Percentiles rank a stretch among this genome's conserved stretches.
Evolutionary conservation across 2,329 filamentous ascomycete species (phyloP).

Genomic region (Neonectria sp.): DNA sequence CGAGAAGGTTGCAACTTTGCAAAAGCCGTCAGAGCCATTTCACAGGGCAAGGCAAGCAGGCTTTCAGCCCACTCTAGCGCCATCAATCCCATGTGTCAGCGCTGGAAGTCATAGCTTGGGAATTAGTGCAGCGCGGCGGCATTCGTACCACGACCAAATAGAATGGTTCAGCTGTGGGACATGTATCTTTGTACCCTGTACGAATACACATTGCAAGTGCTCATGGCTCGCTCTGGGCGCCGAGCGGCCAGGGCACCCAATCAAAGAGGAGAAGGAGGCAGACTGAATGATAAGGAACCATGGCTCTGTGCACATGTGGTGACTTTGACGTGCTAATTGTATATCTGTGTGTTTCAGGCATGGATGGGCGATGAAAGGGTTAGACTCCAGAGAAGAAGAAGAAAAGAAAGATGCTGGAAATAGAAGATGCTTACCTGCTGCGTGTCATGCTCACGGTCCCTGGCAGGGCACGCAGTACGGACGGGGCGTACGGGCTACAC

Average conservation of each 20-base stretch:
- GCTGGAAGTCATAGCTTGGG: conserved; percentile 28
- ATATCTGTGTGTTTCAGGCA: conserved; percentile 6
- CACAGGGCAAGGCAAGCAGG: conserved; percentile 11
- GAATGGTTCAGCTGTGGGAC: neutral
- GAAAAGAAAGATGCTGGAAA: neutral
- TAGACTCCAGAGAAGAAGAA: neutral
- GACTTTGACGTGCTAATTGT: neutral
- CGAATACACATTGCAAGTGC: neutral
- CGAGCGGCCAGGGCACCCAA: conserved; percentile 32
- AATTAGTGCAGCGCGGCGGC: neutral
- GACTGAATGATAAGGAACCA: conserved; percentile 21
- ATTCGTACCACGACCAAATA: conserved; percentile 1
- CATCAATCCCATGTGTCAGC: conserved; percentile 26
- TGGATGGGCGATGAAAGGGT: neutral
- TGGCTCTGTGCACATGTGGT: conserved; percentile 8
- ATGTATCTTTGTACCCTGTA: neutral
- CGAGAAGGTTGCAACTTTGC: conserved; percentile 3
- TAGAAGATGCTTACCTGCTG: neutral
- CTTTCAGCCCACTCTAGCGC: conserved; percentile 5
- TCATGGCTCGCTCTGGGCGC: conserved; percentile 27
- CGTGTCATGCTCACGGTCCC: neutral
- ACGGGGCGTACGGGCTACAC: no score
- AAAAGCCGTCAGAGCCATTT: neutral
- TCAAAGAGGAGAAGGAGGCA: conserved; percentile 24
- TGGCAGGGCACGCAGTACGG: neutral